Percentiles rank a stretch among this genome's conserved stretches.
These are phyloP conservation scores for Starmerella sp. DNA, from an alignment of 805 yeast genomes.

Conservation along the genomic window DNA sequence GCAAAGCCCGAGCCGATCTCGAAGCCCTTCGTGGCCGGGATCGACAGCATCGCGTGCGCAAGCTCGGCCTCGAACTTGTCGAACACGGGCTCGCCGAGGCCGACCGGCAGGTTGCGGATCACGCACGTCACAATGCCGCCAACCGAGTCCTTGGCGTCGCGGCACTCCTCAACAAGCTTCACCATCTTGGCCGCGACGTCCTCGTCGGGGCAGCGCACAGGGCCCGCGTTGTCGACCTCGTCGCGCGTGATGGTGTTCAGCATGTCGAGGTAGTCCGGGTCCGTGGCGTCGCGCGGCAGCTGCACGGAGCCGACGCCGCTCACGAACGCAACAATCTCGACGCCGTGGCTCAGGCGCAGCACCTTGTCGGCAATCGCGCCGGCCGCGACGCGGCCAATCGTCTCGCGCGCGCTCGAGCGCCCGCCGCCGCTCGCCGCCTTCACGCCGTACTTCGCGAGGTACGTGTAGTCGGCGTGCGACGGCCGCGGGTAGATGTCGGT, in stretches of 20 bases:
- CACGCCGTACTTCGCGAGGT: conserved; percentile 76
- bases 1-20: conserved; percentile 94
- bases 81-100: conserved; percentile 96
- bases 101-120: conserved; percentile 81
- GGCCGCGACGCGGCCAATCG: conserved; percentile 97
- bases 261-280: conserved; percentile 52
- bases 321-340: conserved; percentile 94
- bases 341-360: conserved; percentile 58
- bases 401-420: conserved; percentile 92
- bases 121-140: conserved; percentile 99
- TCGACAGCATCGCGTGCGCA: conserved; percentile 96
- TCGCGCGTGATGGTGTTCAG: conserved; percentile 76
- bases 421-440: conserved; percentile 98
- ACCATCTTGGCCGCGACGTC: conserved; percentile 66
- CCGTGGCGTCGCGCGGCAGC: conserved; percentile 62
- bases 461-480: conserved; percentile 94
- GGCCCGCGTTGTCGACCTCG: conserved; percentile 74
- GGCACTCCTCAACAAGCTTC: conserved; percentile 71
- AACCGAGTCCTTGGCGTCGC: conserved; percentile 81
- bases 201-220: conserved; percentile 86
- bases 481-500: conserved; percentile 96
- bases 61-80: conserved; percentile 90
- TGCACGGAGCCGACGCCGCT: conserved; percentile 77
- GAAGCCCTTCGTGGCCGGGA: conserved; percentile 97
- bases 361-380: conserved; percentile 97